Evolutionary conservation across 2,329 filamentous ascomycete genomes (phyloP), one percentile per base, ranked within the genome.

Genomic region (Ceratocystis smalleyi): DNA sequence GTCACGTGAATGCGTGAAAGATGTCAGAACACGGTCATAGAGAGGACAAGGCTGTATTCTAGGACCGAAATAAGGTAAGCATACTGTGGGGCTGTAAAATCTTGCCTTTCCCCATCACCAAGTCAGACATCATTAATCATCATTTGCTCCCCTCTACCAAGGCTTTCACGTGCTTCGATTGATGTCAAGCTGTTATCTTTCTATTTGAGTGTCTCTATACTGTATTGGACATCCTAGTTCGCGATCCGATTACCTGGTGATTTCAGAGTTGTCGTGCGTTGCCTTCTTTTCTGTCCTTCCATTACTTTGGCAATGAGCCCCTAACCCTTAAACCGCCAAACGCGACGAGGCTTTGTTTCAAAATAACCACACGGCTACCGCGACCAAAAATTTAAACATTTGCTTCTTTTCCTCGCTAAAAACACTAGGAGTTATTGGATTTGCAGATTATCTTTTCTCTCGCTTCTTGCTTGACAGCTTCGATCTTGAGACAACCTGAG

Each of bases 271-370:
- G 54, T 54, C 12, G 49, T 27, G 54, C 22, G 7, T 17, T 57
- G 54, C 54, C 24, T 40, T 5, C 12, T 40, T 15, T 40, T 40
- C 12, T 12, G 35, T 40, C 35, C 5, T 40, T 40, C 35, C 12
- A 40, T 40, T 40, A 40, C 35, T 40, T 15, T 40, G 35, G 35
- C 12, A 15, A 40, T 40, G 35, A 40, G 3, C 35, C 27, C 30
- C 6, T 57, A 57, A 57, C 54, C 54, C 54, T 57, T 57, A 57
- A 57, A 35, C 35, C 32, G 27, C 12, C 54, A 30, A 32, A 57
- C 54, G 54, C 54, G 54, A 57, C 54, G 27, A 51, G 15, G 47
- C 54, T n/a, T 57, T 57, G 54, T 57, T 57, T n/a, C 22, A 57
- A n/a, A 19, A 24, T 30, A 57, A 30, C 54, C 27, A 35, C 2